Evolutionary conservation across 495 filamentous ascomycete species (phyloP).

Genomic region (Tricharina praecox): DNA sequence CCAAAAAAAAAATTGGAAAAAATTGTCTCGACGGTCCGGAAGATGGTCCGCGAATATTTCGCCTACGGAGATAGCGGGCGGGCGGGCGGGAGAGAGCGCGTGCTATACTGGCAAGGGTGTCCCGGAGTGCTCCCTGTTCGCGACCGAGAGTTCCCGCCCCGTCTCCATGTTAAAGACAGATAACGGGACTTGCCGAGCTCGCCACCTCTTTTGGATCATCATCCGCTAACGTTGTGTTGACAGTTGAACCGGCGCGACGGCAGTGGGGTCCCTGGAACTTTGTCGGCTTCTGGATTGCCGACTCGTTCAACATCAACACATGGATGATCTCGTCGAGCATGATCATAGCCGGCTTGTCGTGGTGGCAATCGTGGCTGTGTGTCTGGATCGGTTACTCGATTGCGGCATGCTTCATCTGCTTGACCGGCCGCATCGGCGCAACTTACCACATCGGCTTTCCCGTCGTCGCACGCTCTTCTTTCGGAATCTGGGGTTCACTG

Average conservation of each 20-base stretch:
- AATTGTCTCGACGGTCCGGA: neutral
- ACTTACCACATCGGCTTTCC: constrained; percentile 81
- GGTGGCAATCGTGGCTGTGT: constrained; percentile 94
- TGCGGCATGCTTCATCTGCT: constrained; percentile 53
- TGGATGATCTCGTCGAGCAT: constrained; percentile 91
- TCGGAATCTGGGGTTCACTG: constrained; percentile 69
- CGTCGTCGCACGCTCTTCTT: constrained; percentile 54
- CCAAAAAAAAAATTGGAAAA: neutral
- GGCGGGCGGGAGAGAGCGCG: neutral
- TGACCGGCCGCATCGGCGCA: constrained; percentile 76
- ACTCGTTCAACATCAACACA: constrained; percentile 94
- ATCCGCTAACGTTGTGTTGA: constrained; percentile 7
- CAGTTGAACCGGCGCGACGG: constrained; percentile 63
- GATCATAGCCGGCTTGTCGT: constrained; percentile 63
- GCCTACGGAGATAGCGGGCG: too few species aligned
- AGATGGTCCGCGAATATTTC: neutral
- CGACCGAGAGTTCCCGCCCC: neutral
- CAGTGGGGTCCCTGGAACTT: constrained; percentile 85
- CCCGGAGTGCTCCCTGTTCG: neutral
- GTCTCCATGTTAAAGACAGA: neutral
- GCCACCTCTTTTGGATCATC: neutral
- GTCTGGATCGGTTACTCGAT: constrained; percentile 60
- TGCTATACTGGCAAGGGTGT: neutral
- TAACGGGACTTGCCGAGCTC: too few species aligned
- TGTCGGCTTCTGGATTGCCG: constrained; percentile 80